A percentile compares a stretch with the other conserved stretches of the same genome.
These are phyloP conservation scores for Prunus salicina DNA, from an alignment of 306 rosid species.

Conservation along the genomic window DNA sequence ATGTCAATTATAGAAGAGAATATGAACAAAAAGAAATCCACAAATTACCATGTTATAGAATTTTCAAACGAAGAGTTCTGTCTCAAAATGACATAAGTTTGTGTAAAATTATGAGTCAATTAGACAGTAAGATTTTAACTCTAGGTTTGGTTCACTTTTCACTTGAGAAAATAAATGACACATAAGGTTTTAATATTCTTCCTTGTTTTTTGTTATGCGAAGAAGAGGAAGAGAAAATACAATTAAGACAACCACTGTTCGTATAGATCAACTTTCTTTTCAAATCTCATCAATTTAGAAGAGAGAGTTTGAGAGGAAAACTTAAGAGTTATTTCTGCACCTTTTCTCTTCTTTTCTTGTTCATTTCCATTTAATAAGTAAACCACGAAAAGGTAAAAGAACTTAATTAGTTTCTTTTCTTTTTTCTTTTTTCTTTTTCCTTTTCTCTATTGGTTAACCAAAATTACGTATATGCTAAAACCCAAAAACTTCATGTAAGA, in stretches of 20 bases:
- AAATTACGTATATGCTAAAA: not conserved
- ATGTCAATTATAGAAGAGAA: not conserved
- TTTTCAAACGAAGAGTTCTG: not conserved
- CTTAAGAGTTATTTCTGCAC: not conserved
- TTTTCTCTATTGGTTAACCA: not conserved
- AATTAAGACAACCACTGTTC: not conserved
- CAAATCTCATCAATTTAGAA: not conserved
- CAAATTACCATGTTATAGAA: not conserved
- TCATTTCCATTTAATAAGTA: not conserved
- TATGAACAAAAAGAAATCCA: not conserved
- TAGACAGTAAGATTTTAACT: not conserved
- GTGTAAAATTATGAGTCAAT: not conserved
- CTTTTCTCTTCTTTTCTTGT: not conserved
- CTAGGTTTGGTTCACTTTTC: not conserved
- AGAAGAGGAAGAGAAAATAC: not conserved
- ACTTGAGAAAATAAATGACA: not conserved
- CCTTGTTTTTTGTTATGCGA: not conserved
- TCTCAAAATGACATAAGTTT: constrained; percentile 4
- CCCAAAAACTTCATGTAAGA: not conserved
- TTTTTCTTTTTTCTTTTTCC: not conserved
- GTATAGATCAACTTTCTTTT: not conserved
- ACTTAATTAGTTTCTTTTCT: too few species aligned
- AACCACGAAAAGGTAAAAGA: not conserved
- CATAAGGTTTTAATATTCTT: not conserved
- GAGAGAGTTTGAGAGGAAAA: not conserved